Evolutionary conservation across 805 yeast species (phyloP).

Genomic region (Starmerella gropengiesseri): DNA sequence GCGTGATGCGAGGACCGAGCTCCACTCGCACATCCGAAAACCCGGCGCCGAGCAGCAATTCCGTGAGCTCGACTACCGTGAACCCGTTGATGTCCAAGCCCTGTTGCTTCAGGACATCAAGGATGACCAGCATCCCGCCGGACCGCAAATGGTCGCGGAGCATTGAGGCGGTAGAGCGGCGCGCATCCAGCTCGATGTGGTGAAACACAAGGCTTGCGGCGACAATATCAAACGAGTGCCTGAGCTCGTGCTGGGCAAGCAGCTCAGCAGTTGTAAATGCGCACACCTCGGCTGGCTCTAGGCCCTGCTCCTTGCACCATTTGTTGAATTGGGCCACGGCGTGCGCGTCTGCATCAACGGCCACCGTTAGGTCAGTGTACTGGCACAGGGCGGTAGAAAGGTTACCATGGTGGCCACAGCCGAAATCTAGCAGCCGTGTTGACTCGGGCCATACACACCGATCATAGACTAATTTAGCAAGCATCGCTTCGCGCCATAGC

Average conservation of each 20-base stretch:
- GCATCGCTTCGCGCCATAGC: conserved; percentile 32
- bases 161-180: neutral
- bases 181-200: conserved; percentile 7
- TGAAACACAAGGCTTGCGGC: conserved; percentile 18
- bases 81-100: conserved; percentile 6
- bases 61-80: neutral
- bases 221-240: conserved; percentile 6
- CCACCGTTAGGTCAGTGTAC: conserved; percentile 8
- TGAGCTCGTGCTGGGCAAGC: neutral
- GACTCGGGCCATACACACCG: conserved; percentile 1
- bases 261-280: conserved; percentile 1
- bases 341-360: conserved; percentile 4
- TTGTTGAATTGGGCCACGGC: conserved; percentile 14
- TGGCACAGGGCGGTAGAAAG: conserved; percentile 10
- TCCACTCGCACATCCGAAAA: neutral
- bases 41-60: neutral
- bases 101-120: conserved; percentile 6
- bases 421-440: conserved; percentile 15
- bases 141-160: conserved; percentile 1
- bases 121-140: conserved; percentile 11
- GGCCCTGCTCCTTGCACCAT: conserved; percentile 12
- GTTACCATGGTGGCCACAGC: conserved; percentile 18
- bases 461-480: conserved; percentile 4
- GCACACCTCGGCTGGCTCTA: conserved; percentile 6
- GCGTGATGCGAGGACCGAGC: conserved; percentile 12